A percentile compares a stretch with the other conserved stretches of the same genome.
Evolutionary conservation across 75 land plant species (phyloP).

Genomic region (Pinus taeda): DNA sequence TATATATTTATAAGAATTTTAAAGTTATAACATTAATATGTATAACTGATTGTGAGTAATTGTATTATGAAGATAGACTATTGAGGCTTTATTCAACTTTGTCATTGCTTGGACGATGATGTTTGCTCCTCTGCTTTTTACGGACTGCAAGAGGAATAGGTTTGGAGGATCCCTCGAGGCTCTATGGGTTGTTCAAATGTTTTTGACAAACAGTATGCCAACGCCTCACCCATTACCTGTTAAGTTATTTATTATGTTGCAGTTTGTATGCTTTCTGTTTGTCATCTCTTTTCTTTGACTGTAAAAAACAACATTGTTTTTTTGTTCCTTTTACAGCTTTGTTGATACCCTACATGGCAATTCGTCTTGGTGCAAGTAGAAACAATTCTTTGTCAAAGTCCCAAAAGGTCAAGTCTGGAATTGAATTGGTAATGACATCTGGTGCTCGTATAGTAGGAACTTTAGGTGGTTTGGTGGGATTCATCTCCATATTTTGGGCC

Average conservation of each 20-base stretch:
- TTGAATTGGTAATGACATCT: slow-evolving; percentile 49
- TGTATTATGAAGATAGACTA: slow-evolving; percentile 35
- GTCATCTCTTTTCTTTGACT: neutral
- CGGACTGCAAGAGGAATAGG: slow-evolving; percentile 58
- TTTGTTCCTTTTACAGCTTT: slow-evolving; percentile 46
- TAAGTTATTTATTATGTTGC: slow-evolving; percentile 7
- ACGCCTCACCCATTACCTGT: neutral
- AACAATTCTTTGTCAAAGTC: slow-evolving; percentile 3
- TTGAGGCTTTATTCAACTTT: slow-evolving; percentile 94
- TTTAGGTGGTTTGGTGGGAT: slow-evolving; percentile 57
- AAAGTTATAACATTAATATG: too few relatives aligned
- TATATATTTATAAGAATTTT: too few relatives aligned
- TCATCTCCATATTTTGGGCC: slow-evolving; percentile 64
- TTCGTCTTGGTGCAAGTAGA: slow-evolving; percentile 55
- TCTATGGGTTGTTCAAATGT: slow-evolving; percentile 89
- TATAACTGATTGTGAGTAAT: too few relatives aligned
- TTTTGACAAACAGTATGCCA: slow-evolving; percentile 89
- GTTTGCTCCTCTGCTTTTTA: slow-evolving; percentile 93
- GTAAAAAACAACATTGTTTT: neutral
- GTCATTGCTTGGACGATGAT: slow-evolving; percentile 93
- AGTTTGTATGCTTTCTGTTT: neutral
- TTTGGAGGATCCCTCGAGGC: slow-evolving; percentile 77
- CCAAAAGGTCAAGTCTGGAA: slow-evolving; percentile 31
- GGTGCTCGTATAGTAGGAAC: slow-evolving; percentile 62
- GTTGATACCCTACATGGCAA: slow-evolving; percentile 96